Evolutionary conservation across 176 grass and related monocot genomes (phyloP), one percentile per base, ranked within the genome.

Genomic region (Carex cristatella): DNA sequence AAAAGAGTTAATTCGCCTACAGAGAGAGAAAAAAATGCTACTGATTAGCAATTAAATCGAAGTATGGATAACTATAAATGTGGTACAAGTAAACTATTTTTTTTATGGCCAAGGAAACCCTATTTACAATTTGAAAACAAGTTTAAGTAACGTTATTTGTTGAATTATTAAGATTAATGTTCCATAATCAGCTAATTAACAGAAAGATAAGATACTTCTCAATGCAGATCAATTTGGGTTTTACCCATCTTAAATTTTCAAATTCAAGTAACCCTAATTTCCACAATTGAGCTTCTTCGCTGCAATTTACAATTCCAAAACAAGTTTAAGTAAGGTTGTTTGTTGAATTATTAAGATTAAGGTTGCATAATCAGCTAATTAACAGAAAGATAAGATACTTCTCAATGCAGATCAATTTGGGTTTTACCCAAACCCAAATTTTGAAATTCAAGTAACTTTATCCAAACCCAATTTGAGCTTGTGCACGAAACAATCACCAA

Each of bases 191-290:
- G 68, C 37, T 44, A 16, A 10, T 70, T 16, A 44, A 70, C 37
- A 7, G 68, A 70, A 70, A 67, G 7, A 83, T 69, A 33, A 35
- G 2, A 10, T 44, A 19, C 7, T 79, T 35, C 18, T 57, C 74
- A 79, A 79, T 79, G 51, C 4, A 49, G 5, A 79, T 58, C 53
- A 58, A 79, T 79, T 57, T 33, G 74, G 53, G 51, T 33, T 79
- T 79, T 32, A 49, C 35, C 44, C 31, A 56, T 32, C 54, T 73
- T 2, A 63, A 58, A 42, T 56, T 84, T 75, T 35, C 32, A 85
- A 83, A 65, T 48, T 66, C 33, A 65, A 46, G 40, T 7, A 55
- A 83, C 63, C 63, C 63, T 31, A 83, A 83, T 69, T 83, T 55
- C 19, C 37, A 49, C 16, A 65, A 61, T 63, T 65, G 16, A 63